A percentile compares a stretch with the other conserved stretches of the same genome.
These are phyloP conservation scores for Starmerella sirachaensis DNA, from an alignment of 805 yeast species.

Conservation along the genomic window DNA sequence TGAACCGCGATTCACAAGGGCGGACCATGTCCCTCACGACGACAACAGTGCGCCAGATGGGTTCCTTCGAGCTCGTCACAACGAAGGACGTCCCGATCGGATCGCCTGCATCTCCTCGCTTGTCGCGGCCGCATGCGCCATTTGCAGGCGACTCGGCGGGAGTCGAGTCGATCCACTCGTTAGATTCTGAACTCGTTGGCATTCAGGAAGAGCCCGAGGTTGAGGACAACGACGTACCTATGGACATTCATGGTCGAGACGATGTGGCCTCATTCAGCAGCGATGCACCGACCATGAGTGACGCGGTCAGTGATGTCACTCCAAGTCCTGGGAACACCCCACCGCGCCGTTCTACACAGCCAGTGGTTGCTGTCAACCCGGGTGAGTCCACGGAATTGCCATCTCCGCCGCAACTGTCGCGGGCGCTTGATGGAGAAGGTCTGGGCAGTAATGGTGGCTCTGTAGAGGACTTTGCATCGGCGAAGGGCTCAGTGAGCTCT, in stretches of 20 bases:
- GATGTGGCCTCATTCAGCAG: too few species aligned
- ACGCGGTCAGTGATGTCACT: constrained; percentile 10
- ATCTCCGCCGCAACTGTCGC: constrained; percentile 2
- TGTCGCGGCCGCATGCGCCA: constrained; percentile 8
- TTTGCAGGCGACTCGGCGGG: constrained; percentile 4
- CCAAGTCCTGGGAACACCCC: constrained; percentile 4
- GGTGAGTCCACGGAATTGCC: neutral
- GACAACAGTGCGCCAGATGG: constrained; percentile 29
- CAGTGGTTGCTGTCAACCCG: too few species aligned
- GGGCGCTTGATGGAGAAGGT: too few species aligned
- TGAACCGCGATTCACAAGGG: constrained; percentile 24
- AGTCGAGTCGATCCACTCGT: constrained; percentile 14
- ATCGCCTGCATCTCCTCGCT: too few species aligned
- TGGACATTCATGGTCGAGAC: too few species aligned
- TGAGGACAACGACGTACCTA: constrained; percentile 2
- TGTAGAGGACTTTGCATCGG: too few species aligned
- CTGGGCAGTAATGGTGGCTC: too few species aligned
- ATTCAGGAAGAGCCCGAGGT: constrained; percentile 18
- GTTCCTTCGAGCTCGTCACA: constrained; percentile 28
- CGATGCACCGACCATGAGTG: neutral
- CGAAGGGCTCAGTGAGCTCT: too few species aligned
- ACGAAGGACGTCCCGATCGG: constrained; percentile 24
- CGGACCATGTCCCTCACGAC: constrained; percentile 30
- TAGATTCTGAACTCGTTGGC: constrained; percentile 20
- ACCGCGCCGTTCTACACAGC: neutral